A percentile compares a stretch with the other conserved stretches of the same genome.
phyloP scores from a whole-genome alignment of 345 rosid genomes.

The Bruguiera sexangula region DNA sequence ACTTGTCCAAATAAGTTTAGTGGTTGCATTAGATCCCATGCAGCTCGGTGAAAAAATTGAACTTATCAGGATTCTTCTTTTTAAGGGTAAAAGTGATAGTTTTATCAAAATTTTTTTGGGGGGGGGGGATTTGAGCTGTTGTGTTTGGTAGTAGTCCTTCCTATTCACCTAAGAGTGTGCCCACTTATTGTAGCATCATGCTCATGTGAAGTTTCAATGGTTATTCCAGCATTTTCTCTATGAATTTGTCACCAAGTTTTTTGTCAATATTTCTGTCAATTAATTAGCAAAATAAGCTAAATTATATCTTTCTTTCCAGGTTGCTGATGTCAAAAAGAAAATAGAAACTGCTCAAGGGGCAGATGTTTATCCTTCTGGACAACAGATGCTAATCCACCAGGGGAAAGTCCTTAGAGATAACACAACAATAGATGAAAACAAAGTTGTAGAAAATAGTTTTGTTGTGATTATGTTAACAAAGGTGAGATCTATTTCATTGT shows the following conservation, averaged over 20 bases:
- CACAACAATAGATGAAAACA: constrained; percentile 69
- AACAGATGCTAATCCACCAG: constrained; percentile 77
- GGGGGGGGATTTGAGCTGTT: no score
- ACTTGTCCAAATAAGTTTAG: no score
- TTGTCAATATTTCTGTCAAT: background rate
- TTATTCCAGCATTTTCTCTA: background rate
- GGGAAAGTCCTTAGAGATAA: constrained; percentile 80
- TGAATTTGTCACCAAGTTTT: background rate
- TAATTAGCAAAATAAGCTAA: background rate
- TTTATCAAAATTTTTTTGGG: no score
- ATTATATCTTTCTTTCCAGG: constrained; percentile 31
- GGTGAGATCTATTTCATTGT: constrained; percentile 31
- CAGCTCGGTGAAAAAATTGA: no score
- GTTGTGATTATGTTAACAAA: constrained; percentile 77
- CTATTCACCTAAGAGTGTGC: no score
- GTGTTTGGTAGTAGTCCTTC: no score
- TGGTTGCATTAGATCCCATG: no score
- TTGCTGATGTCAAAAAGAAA: constrained; percentile 69
- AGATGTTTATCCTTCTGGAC: constrained; percentile 64
- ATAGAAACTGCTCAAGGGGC: constrained; percentile 70
- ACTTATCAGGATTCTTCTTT: no score
- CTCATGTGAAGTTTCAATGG: no score
- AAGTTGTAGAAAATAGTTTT: constrained; percentile 71
- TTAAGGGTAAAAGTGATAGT: no score
- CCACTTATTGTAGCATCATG: no score